phyloP scores from a whole-genome alignment of 1,284 basidiomycete genomes.

The Hymenochaete sp. region DNA sequence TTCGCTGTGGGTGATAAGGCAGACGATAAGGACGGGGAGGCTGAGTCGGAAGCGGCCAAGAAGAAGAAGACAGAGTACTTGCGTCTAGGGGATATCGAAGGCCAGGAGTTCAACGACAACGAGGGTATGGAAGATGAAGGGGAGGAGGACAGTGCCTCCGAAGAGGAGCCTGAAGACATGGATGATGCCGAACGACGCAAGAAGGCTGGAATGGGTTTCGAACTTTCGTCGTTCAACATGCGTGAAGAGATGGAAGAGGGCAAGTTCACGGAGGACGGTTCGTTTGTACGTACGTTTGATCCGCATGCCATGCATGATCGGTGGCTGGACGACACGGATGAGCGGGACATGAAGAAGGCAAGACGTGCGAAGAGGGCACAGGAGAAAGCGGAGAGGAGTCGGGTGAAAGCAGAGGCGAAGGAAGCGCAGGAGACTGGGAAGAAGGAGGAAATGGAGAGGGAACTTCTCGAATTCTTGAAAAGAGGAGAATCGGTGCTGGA shows the following conservation, averaged over 20 bases:
- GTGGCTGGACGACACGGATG: constrained; percentile 90
- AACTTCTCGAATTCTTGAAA: constrained; percentile 67
- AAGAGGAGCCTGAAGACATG: constrained; percentile 63
- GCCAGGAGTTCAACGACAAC: constrained; percentile 69
- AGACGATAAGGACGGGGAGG: too few species aligned
- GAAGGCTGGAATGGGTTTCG: constrained; percentile 87
- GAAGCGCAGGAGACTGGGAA: constrained; percentile 50
- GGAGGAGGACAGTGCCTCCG: constrained; percentile 31
- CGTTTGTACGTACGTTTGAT: constrained; percentile 81
- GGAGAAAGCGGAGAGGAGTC: constrained; percentile 63
- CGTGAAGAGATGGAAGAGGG: constrained; percentile 97
- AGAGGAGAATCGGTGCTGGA: constrained; percentile 88
- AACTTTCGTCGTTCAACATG: constrained; percentile 97
- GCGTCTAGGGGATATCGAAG: constrained; percentile 89
- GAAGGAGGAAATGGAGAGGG: constrained; percentile 57
- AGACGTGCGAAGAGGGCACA: constrained; percentile 57
- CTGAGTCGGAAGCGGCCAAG: constrained; percentile 26
- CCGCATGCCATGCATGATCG: constrained; percentile 87
- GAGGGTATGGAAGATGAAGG: constrained; percentile 36
- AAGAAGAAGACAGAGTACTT: constrained; percentile 73
- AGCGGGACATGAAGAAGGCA: constrained; percentile 81
- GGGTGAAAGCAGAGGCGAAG: constrained; percentile 64
- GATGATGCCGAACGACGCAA: constrained; percentile 65
- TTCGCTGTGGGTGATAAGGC: constrained; percentile 61
- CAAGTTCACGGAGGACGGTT: constrained; percentile 91